Conservation (phyloP, 108 stramenopile species). For the Skeletonema costatum region DNA sequence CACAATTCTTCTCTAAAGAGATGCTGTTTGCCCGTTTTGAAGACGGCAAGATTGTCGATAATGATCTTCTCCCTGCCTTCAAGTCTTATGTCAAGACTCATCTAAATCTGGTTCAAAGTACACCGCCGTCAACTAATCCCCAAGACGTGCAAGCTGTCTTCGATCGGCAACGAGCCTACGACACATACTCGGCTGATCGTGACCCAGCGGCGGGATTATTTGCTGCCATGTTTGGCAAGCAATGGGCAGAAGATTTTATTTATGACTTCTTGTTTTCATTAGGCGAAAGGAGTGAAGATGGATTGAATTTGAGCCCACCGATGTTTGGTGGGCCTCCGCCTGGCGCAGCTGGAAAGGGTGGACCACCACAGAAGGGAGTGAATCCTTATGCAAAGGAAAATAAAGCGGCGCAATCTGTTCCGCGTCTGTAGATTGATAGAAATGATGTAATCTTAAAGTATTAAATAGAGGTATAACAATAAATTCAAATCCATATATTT, state of each 20-base stretch:
- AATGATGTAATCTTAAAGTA: neutral
- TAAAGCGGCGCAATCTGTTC: neutral
- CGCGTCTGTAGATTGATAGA: neutral
- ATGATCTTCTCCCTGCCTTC: constrained; percentile 90
- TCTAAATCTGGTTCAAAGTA: constrained; percentile 54
- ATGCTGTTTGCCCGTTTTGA: constrained; percentile 95
- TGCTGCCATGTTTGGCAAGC: constrained; percentile 92
- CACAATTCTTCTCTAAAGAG: constrained; percentile 90
- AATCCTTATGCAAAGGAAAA: constrained; percentile 8
- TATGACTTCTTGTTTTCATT: constrained; percentile 91
- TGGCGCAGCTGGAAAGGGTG: constrained; percentile 3
- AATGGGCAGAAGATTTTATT: constrained; percentile 91
- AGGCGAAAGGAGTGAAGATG: constrained; percentile 57
- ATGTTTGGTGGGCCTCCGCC: constrained; percentile 41
- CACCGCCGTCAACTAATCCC: constrained; percentile 17
- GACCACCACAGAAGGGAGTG: neutral
- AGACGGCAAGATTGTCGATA: constrained; percentile 64
- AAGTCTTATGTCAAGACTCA: constrained; percentile 76
- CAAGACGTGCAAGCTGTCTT: constrained; percentile 46
- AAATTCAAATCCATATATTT: no score
- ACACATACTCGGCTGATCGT: constrained; percentile 91
- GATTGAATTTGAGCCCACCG: constrained; percentile 37
- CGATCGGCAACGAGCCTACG: constrained; percentile 87
- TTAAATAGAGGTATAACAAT: neutral
- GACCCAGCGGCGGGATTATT: constrained; percentile 96